Evolutionary conservation across 1,139 yeast species (phyloP).

Genomic region (Yamadazyma pseudoaaseri): DNA sequence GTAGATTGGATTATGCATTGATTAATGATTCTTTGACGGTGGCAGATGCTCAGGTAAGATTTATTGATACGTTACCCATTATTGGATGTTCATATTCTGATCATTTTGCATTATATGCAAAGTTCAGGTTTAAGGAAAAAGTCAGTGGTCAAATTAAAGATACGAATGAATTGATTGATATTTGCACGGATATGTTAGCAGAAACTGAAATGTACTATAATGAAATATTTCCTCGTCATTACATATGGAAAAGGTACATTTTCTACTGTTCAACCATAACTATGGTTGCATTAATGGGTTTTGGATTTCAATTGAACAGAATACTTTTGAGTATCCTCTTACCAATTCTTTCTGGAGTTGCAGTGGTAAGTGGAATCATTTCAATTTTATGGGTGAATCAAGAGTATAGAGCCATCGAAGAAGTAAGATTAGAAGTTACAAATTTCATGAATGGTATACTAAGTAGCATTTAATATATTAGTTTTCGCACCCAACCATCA

Average conservation of each 20-base stretch:
- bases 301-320: conserved; percentile 56
- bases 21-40: conserved; percentile 60
- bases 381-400: conserved; percentile 74
- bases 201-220: conserved; percentile 56
- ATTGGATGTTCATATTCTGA: conserved; percentile 77
- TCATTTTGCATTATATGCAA: conserved; percentile 82
- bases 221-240: conserved; percentile 58
- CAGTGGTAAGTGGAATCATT: conserved; percentile 73
- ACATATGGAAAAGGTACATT: conserved; percentile 63
- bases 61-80: conserved; percentile 64
- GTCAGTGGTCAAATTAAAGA: conserved; percentile 19
- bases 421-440: conserved; percentile 57
- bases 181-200: conserved; percentile 56
- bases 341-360: conserved; percentile 57
- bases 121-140: conserved; percentile 19
- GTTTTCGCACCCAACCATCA: not conserved
- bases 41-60: conserved; percentile 61
- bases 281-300: conserved; percentile 20
- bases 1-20: conserved; percentile 87
- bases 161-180: conserved; percentile 12
- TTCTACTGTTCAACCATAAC: conserved; percentile 53
- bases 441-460: conserved; percentile 5
- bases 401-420: conserved; percentile 75
- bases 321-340: conserved; percentile 48
- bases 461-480: not conserved